Evolutionary conservation across 768 basidiomycete species (phyloP).

Genomic region (Leccinum olivaceopallidum): DNA sequence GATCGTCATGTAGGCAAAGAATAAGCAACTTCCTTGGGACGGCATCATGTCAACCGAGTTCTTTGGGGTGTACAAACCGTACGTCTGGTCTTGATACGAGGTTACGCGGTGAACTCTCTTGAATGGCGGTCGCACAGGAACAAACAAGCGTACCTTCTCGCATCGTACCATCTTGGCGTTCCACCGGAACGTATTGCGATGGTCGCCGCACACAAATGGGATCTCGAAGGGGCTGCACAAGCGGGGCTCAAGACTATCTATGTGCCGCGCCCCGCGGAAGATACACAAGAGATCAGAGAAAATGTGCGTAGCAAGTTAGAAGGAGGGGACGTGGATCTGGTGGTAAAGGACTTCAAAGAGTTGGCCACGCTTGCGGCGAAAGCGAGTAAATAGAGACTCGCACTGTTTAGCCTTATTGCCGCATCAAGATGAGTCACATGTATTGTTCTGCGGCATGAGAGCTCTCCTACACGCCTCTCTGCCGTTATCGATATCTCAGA

Average conservation of each 20-base stretch:
- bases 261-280: constrained; percentile 52
- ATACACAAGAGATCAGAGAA: constrained; percentile 26
- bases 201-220: constrained; percentile 64
- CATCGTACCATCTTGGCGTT: constrained; percentile 45
- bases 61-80: constrained; percentile 69
- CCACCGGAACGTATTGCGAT: constrained; percentile 53
- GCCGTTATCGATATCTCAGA: background rate
- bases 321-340: constrained; percentile 59
- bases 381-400: constrained; percentile 13
- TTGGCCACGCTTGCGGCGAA: constrained; percentile 36
- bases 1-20: constrained; percentile 48
- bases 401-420: background rate
- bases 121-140: constrained; percentile 30
- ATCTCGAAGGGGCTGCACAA: constrained; percentile 52
- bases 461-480: background rate
- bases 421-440: background rate
- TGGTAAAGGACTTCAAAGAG: constrained; percentile 53
- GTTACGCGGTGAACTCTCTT: background rate
- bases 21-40: constrained; percentile 64
- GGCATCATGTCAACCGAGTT: constrained; percentile 60
- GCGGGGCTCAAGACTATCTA: constrained; percentile 62
- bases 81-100: constrained; percentile 19
- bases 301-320: constrained; percentile 46
- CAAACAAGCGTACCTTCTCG: constrained; percentile 48
- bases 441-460: background rate